Percentiles rank a stretch among this genome's conserved stretches.
phyloP scores from a whole-genome alignment of 225 moss, liverwort and hornwort genomes.

The Polytrichum formosum region DNA sequence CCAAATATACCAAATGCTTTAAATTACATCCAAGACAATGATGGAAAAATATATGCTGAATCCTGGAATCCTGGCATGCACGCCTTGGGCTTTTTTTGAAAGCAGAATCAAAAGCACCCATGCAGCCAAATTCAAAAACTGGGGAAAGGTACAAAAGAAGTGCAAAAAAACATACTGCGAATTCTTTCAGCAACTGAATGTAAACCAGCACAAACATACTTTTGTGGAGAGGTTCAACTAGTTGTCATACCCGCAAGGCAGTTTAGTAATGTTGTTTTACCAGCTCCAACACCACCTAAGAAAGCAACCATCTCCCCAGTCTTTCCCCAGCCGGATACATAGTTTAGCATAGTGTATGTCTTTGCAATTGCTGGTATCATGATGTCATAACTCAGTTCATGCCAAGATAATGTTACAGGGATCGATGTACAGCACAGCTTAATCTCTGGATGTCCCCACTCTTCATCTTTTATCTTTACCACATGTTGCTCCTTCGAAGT shows the following conservation, averaged over 20 bases:
- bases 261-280: constrained; percentile 76
- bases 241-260: constrained; percentile 77
- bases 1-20: too few relatives aligned
- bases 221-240: not conserved
- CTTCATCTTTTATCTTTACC: constrained; percentile 32
- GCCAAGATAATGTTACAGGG: constrained; percentile 90
- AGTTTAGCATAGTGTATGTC: constrained; percentile 50
- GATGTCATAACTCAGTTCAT: constrained; percentile 84
- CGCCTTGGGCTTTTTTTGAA: too few relatives aligned
- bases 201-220: too few relatives aligned
- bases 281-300: constrained; percentile 62
- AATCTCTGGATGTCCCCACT: constrained; percentile 36
- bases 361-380: constrained; percentile 55
- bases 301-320: constrained; percentile 87
- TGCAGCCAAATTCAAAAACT: not conserved
- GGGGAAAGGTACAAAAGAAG: not conserved
- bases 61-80: too few relatives aligned
- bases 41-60: too few relatives aligned
- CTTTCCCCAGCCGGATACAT: constrained; percentile 91
- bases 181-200: too few relatives aligned
- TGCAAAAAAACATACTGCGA: not conserved
- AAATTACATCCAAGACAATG: too few relatives aligned
- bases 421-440: constrained; percentile 53
- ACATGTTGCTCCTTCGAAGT: constrained; percentile 31
- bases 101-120: not conserved